phyloP scores from a whole-genome alignment of 768 basidiomycete genomes.

The Lactarius akahatsu region DNA sequence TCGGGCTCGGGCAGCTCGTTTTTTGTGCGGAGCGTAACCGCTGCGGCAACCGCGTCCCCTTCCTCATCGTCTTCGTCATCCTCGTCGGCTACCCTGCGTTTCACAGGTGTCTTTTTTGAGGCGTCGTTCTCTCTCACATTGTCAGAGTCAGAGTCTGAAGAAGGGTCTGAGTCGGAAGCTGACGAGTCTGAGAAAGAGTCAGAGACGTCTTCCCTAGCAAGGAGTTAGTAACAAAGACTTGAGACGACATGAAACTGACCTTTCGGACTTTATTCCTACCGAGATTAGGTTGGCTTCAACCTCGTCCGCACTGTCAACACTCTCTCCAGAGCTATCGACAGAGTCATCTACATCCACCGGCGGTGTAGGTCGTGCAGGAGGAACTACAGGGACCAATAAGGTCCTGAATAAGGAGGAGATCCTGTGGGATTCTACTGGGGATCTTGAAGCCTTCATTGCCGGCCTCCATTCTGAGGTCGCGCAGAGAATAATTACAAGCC shows the following conservation, averaged over 20 bases:
- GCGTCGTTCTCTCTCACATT: slow-evolving; percentile 19
- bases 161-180: slow-evolving; percentile 36
- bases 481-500: not conserved
- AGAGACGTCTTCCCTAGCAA: slow-evolving; percentile 10
- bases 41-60: slow-evolving; percentile 51
- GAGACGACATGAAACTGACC: slow-evolving; percentile 7
- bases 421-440: slow-evolving; percentile 65
- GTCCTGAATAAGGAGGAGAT: slow-evolving; percentile 71
- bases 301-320: slow-evolving; percentile 65
- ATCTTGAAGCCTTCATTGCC: slow-evolving; percentile 47
- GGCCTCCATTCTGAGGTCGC: slow-evolving; percentile 2
- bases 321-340: slow-evolving; percentile 52
- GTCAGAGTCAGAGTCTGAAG: slow-evolving; percentile 42
- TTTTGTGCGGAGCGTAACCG: slow-evolving; percentile 55
- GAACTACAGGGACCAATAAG: slow-evolving; percentile 46
- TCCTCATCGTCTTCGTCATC: slow-evolving; percentile 48
- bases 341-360: slow-evolving; percentile 40
- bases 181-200: slow-evolving; percentile 41
- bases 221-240: not conserved
- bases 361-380: not conserved
- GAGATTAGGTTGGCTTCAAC: slow-evolving; percentile 61
- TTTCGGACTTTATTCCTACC: slow-evolving; percentile 17
- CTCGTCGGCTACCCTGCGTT: slow-evolving; percentile 8
- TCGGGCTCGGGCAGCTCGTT: slow-evolving; percentile 65
- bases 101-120: not conserved